Base-by-base conservation (phyloP, 768 basidiomycete species). In the Tricholoma saponaceum region DNA sequence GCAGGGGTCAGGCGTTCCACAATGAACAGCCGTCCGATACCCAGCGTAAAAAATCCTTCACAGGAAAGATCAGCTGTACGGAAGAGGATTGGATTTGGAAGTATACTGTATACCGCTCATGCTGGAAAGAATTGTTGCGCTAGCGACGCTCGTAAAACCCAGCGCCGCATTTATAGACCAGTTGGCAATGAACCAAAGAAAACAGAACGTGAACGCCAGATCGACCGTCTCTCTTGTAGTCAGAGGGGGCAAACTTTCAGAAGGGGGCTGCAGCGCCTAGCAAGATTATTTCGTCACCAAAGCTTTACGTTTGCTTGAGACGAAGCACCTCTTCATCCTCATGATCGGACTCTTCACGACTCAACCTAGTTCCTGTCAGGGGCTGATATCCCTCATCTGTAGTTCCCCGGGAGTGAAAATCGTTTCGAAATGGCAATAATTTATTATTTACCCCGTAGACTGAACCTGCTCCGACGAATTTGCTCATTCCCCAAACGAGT, bases 181-280 rank as follows among this genome's bases (percentile, higher is more conserved):
- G 67, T 98, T 98, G 12, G 96, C 96, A 35, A 86, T 76, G 66
- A 99, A 97, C 93, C 95, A 99, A 33, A 96, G 75, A 57, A 91
- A 79, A 69, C 89, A 93, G 71, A 98, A 98, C 52, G 79, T 72
- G 5, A 83, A 74, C 4, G 96, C 92, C 12, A 99, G 78, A 37
- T 80, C 71, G 6, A 87, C 86, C 0, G 97, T 98, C 73, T 97
- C 86, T 46, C 67, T 68, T 3, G 72, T 71, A 1, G 86, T 86
- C 32, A 95, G 70, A 30, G 80, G 83, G 2, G 62, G 61, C 14
- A 64, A 56, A 33, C 37, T 44, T 8, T 60, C 55, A 4, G 61
- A 1, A 39, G 35, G 60, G n/a, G 32, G 26, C 9, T 20, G 30
- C 41, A 12, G 32, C 16, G 33, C 28, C 62, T 63, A 43, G 43